phyloP scores from a whole-genome alignment of 202 grass and related monocot species.

The Panicum hallii region DNA sequence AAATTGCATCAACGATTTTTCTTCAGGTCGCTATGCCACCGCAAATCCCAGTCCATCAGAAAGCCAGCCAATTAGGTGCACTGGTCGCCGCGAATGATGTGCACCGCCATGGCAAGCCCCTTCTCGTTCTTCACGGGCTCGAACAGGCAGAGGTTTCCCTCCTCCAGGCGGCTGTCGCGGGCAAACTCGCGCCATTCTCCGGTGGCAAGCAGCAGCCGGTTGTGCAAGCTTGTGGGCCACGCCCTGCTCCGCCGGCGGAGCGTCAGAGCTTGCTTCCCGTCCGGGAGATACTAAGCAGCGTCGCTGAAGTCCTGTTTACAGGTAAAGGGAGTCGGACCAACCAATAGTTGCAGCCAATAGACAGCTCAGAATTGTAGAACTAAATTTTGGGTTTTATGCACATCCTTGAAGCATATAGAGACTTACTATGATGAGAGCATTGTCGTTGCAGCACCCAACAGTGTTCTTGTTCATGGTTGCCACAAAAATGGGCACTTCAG shows the following conservation, averaged over 20 bases:
- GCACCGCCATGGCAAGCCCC: background rate
- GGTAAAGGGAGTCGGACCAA: background rate
- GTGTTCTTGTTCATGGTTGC: background rate
- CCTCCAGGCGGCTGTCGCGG: background rate
- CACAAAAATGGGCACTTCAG: constrained; percentile 5
- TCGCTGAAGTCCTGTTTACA: constrained; percentile 5
- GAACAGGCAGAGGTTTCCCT: constrained; percentile 3
- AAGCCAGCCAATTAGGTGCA: background rate
- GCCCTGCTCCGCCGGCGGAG: background rate
- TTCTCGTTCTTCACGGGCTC: background rate
- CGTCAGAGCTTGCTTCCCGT: constrained; percentile 22
- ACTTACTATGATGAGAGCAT: constrained; percentile 4
- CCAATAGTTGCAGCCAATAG: no score
- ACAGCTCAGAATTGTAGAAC: background rate
- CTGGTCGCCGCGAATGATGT: background rate
- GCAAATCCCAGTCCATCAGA: no score
- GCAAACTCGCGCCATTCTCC: constrained; percentile 1
- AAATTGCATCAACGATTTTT: no score
- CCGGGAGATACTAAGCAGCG: background rate
- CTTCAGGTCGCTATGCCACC: no score
- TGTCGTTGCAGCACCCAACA: background rate
- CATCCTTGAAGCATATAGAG: background rate
- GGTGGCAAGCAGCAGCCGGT: background rate
- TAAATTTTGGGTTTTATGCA: background rate
- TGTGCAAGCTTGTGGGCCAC: background rate